Percentiles rank a stretch among this genome's conserved stretches.
Evolutionary conservation across 2,329 filamentous ascomycete species (phyloP).

Genomic region (Akanthomyces muscarius): DNA sequence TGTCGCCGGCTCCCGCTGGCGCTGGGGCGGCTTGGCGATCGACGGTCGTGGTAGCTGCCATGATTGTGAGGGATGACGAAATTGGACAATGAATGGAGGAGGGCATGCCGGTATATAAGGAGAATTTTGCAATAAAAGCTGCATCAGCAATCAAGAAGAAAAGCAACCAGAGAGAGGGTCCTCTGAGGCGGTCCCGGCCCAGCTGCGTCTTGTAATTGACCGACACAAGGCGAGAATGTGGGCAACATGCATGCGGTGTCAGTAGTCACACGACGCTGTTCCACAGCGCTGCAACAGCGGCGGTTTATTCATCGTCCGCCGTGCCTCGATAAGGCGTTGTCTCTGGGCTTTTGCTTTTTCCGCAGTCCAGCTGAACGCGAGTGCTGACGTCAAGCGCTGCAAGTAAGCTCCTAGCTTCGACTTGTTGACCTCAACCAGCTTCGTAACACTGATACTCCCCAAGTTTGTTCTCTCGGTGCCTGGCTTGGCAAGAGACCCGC

Average conservation of each 20-base stretch:
- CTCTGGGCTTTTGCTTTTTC: not conserved
- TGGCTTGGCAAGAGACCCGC: not conserved
- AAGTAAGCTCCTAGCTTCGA: not conserved
- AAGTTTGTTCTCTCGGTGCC: too few species aligned
- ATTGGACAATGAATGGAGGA: not conserved
- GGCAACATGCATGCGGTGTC: not conserved
- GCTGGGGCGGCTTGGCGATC: not conserved
- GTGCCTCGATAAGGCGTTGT: not conserved
- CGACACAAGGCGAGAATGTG: not conserved
- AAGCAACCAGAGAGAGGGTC: too few species aligned
- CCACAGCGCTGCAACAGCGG: too few species aligned
- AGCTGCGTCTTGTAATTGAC: not conserved
- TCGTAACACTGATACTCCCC: not conserved
- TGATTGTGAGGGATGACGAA: not conserved
- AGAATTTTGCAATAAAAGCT: too few species aligned
- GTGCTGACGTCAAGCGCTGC: not conserved
- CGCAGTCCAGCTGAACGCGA: not conserved
- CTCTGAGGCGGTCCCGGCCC: too few species aligned
- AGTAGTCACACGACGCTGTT: too few species aligned
- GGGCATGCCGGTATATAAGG: not conserved
- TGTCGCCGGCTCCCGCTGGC: too few species aligned
- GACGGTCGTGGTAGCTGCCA: slow-evolving; percentile 2
- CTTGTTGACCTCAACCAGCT: not conserved
- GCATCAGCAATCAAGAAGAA: too few species aligned
- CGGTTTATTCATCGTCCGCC: not conserved